phyloP scores from a whole-genome alignment of 2,329 filamentous ascomycete genomes.

The Botryotinia calthae region DNA sequence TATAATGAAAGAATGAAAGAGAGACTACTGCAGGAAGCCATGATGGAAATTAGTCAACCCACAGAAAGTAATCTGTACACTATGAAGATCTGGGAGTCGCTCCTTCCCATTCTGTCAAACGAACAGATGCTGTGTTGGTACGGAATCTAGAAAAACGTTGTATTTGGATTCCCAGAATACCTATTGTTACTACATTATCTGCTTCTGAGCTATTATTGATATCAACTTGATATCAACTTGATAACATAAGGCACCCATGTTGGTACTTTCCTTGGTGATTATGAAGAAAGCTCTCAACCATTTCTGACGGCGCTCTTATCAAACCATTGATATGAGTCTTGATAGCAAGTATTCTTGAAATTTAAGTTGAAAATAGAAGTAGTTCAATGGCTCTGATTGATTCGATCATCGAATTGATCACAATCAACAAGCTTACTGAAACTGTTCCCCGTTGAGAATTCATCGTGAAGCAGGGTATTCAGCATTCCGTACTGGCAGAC shows the following conservation, averaged over 20 bases:
- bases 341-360: background rate
- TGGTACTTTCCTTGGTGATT: too few species aligned
- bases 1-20: background rate
- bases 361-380: too few species aligned
- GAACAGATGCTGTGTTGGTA: background rate
- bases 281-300: too few species aligned
- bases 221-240: background rate
- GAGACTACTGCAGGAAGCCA: background rate
- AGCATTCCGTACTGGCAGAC: background rate
- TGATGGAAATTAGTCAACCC: background rate
- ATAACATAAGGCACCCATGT: background rate
- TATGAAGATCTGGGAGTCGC: background rate
- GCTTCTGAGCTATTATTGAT: background rate
- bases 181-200: background rate
- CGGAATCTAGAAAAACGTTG: background rate
- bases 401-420: background rate
- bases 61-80: background rate
- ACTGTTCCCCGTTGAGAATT: background rate
- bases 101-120: background rate
- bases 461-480: too few species aligned
- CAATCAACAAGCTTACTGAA: background rate
- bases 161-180: background rate
- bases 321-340: background rate
- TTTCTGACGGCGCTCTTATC: background rate
- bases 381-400: background rate